Percentiles rank a stretch among this genome's conserved stretches.
Conservation (phyloP, 225 moss, liverwort and hornwort species). For the Polytrichum formosum region DNA sequence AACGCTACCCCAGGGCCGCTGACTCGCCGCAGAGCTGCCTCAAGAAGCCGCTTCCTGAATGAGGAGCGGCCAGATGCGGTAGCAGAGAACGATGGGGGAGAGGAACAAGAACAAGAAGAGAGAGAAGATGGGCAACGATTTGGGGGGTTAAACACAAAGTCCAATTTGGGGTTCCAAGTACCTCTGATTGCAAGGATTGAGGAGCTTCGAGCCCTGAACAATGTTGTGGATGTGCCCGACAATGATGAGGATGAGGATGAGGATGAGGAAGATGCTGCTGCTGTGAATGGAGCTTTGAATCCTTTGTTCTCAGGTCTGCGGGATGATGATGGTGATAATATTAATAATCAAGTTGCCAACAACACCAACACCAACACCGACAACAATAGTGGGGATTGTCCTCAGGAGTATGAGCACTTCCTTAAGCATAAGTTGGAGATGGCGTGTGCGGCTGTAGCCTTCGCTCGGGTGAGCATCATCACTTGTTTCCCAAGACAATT, state of each 20-base stretch:
- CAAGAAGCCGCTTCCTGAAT: slow-evolving; percentile 33
- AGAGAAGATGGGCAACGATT: too few relatives aligned
- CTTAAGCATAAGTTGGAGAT: slow-evolving; percentile 66
- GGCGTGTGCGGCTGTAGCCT: slow-evolving; percentile 71
- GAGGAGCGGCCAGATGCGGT: background rate
- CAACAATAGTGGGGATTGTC: slow-evolving; percentile 15
- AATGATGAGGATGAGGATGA: slow-evolving; percentile 30
- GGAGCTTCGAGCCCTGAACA: slow-evolving; percentile 53
- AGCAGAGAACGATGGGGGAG: background rate
- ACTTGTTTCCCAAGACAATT: too few relatives aligned
- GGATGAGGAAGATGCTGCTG: slow-evolving; percentile 34
- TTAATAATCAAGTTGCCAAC: background rate
- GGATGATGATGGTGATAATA: slow-evolving; percentile 18
- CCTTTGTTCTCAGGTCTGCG: slow-evolving; percentile 78
- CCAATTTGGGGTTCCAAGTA: slow-evolving; percentile 3
- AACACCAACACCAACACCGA: slow-evolving; percentile 30
- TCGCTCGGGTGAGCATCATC: slow-evolving; percentile 53
- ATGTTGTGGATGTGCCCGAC: slow-evolving; percentile 31
- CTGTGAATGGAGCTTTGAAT: slow-evolving; percentile 63
- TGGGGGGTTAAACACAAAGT: background rate
- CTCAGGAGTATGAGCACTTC: slow-evolving; percentile 43
- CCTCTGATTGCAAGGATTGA: slow-evolving; percentile 46
- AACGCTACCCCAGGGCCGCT: slow-evolving; percentile 3
- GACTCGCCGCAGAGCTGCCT: slow-evolving; percentile 15
- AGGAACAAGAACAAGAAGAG: background rate